Evolutionary conservation across 768 basidiomycete genomes (phyloP).

Genomic region (Mycena rebaudengoi): DNA sequence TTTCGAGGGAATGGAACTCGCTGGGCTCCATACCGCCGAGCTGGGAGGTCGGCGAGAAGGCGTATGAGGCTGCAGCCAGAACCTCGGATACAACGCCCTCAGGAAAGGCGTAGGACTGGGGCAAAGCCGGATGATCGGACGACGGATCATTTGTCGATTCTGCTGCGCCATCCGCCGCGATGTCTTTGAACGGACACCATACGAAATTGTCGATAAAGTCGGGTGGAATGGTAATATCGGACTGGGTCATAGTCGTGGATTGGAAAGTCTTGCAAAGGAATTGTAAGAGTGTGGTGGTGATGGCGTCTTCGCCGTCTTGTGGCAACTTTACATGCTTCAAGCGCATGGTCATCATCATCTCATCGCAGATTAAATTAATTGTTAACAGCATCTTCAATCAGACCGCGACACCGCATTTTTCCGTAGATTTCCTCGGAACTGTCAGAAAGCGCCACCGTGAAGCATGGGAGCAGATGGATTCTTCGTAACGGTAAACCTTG

Average conservation of each 20-base stretch:
- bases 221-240: neutral
- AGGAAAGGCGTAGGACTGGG: neutral
- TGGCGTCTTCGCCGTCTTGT: neutral
- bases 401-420: neutral
- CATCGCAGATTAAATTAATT: neutral
- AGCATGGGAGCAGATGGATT: neutral
- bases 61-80: neutral
- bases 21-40: neutral
- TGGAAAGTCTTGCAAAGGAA: neutral
- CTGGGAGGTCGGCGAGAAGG: neutral
- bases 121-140: neutral
- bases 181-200: neutral
- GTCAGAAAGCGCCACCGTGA: neutral
- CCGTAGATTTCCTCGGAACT: neutral
- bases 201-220: neutral
- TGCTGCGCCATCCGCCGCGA: too few relatives aligned
- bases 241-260: too few relatives aligned
- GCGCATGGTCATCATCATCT: neutral
- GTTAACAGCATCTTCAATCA: neutral
- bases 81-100: neutral
- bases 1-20: neutral
- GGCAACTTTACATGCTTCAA: neutral
- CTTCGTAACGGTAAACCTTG: neutral
- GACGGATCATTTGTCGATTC: neutral
- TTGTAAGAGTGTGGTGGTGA: neutral